Evolutionary conservation across 139 green algal species (phyloP).

Genomic region (Haematococcus sp.): DNA sequence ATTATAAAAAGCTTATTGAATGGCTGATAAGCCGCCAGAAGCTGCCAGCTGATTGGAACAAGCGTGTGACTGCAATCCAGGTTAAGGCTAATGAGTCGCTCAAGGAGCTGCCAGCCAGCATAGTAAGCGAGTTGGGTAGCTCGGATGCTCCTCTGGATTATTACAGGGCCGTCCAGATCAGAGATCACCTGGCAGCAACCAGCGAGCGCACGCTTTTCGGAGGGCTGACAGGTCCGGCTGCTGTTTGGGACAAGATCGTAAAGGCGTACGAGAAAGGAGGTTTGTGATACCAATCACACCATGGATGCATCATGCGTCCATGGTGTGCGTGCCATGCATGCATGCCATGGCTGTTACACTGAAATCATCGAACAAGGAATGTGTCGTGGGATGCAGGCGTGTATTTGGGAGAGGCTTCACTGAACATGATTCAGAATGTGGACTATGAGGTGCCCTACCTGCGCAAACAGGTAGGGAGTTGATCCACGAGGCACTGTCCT

Average conservation of each 20-base stretch:
- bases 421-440: constrained; percentile 59
- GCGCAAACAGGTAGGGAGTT: constrained; percentile 42
- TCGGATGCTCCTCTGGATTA: constrained; percentile 57
- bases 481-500: not conserved
- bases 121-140: constrained; percentile 31
- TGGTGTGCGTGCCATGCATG: not conserved
- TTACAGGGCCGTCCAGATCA: constrained; percentile 41
- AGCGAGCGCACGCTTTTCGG: constrained; percentile 71
- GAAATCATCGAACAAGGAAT: too few relatives aligned
- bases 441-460: constrained; percentile 80
- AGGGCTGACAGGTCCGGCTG: constrained; percentile 55
- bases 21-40: constrained; percentile 76
- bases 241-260: constrained; percentile 61
- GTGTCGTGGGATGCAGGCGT: too few relatives aligned
- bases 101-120: constrained; percentile 45
- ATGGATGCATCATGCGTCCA: not conserved
- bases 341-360: constrained; percentile 1
- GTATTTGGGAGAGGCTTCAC: constrained; percentile 63
- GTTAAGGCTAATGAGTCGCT: constrained; percentile 44
- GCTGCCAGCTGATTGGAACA: constrained; percentile 71
- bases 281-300: not conserved
- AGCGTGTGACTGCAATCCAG: constrained; percentile 64
- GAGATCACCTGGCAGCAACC: constrained; percentile 50
- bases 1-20: constrained; percentile 67
- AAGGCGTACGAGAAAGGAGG: constrained; percentile 28